Evolutionary conservation across 305 asterid species (phyloP).

Genomic region (Fraxinus xanthoxyloides): DNA sequence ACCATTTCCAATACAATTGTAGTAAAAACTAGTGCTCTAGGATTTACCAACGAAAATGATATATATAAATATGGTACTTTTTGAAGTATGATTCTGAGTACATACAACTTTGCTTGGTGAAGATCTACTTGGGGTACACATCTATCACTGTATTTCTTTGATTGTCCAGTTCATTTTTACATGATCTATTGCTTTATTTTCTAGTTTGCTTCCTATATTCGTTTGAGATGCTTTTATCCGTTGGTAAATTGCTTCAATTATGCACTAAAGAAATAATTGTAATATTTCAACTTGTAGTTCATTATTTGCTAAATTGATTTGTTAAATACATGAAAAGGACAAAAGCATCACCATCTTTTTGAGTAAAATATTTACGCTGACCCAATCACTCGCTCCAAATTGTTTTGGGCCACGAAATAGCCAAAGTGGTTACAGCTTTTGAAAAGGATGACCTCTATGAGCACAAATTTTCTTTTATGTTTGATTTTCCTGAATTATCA

Average conservation of each 20-base stretch:
- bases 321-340: background rate
- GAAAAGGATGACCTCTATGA: background rate
- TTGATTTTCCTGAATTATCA: background rate
- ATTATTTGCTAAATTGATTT: background rate
- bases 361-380: background rate
- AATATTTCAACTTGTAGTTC: background rate
- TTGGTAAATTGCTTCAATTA: background rate
- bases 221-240: background rate
- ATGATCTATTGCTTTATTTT: background rate
- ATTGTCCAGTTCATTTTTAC: background rate
- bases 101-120: background rate
- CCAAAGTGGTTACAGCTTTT: background rate
- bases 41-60: background rate
- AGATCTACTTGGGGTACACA: background rate
- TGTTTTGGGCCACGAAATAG: background rate
- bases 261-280: background rate
- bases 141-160: background rate
- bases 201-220: background rate
- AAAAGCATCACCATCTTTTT: background rate
- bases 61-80: background rate
- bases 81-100: background rate
- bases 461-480: background rate
- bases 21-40: background rate
- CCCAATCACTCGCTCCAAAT: background rate
- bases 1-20: background rate